Evolutionary conservation across 2,329 filamentous ascomycete genomes (phyloP), one percentile per base, ranked within the genome.

Genomic region (Penicillium sp.): DNA sequence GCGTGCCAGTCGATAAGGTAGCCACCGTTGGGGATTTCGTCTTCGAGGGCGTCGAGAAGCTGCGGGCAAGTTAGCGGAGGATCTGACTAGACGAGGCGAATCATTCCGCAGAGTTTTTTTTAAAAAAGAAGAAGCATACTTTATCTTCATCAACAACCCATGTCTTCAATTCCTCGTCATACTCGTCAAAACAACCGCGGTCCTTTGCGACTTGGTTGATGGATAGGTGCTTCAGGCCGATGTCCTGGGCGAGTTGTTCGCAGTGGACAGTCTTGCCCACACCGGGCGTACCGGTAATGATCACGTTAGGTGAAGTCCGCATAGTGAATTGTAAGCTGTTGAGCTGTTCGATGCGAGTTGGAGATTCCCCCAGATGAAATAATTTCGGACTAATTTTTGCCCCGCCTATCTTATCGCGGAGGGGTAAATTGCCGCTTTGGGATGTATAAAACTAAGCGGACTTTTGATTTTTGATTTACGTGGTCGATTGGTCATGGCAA

Each of bases 111-210:
- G 13, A 36, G 4, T 6, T 5, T n/a, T 13, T 7, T n/a, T 18
- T 1, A 18, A 18, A 18, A 6, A 36, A n/a, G 14, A 7, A 38
- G 32, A 48, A 41, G 45, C 75, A 56, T 68, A 92, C 90, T 82
- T 95, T 96, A 70, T 99, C 94, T 73, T 99, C 94, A 69, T 99
- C 93, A 14, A 99, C 92, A 54, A 97, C 89, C 86, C 89, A 95
- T 66, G 88, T 92, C 71, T 90, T 85, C 50, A 88, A 86, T 72
- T 92, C 88, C 41, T 95, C 88, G 63, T 95, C 91, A 76, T 85
- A 96, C 22, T 89, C 89, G 68, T 96, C 92, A 67, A 94, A 89
- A 68, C 92, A 97, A 54, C 83, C 85, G 62, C 88, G 84, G 58
- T 96, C 90, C 75, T 96, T 97, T 57, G 95, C 92, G 38, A 97